Evolutionary conservation across 148 eudicot genomes (phyloP).

Genomic region (Beta vulgaris): DNA sequence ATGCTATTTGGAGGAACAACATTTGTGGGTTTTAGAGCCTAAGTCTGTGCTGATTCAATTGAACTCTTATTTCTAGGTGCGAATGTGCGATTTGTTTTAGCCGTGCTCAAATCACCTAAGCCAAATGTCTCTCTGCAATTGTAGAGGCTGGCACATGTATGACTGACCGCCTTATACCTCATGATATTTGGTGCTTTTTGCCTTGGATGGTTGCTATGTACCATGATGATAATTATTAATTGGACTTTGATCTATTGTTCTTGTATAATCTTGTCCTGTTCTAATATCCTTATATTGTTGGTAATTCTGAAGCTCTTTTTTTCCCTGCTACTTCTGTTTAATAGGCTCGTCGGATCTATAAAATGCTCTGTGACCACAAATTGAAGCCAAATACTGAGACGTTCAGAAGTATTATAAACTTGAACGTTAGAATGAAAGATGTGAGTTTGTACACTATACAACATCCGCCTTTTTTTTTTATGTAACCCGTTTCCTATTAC

Average conservation of each 20-base stretch:
- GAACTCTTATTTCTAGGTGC: not conserved
- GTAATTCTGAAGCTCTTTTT: not conserved
- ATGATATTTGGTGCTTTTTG: not conserved
- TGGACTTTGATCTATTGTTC: not conserved
- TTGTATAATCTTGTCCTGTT: not conserved
- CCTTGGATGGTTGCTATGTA: not conserved
- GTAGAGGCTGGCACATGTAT: not conserved
- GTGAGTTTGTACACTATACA: conserved; percentile 45
- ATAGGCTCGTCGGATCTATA: conserved; percentile 72
- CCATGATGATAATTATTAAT: not conserved
- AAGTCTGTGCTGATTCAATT: not conserved
- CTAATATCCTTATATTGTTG: not conserved
- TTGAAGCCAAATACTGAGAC: conserved; percentile 60
- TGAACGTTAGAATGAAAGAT: conserved; percentile 77
- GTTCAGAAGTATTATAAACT: conserved; percentile 65
- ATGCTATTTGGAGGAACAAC: not conserved
- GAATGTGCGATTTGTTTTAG: not conserved
- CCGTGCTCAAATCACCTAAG: not conserved
- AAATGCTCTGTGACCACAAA: conserved; percentile 40
- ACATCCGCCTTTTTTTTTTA: conserved; percentile 4
- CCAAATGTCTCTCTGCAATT: not conserved
- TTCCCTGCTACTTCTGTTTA: conserved; percentile 21
- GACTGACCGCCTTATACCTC: not conserved
- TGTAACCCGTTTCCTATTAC: not conserved
- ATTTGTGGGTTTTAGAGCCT: not conserved